Base-by-base conservation (phyloP, 371 early-diverging fungal genomes). In the Mycotypha africana region DNA sequence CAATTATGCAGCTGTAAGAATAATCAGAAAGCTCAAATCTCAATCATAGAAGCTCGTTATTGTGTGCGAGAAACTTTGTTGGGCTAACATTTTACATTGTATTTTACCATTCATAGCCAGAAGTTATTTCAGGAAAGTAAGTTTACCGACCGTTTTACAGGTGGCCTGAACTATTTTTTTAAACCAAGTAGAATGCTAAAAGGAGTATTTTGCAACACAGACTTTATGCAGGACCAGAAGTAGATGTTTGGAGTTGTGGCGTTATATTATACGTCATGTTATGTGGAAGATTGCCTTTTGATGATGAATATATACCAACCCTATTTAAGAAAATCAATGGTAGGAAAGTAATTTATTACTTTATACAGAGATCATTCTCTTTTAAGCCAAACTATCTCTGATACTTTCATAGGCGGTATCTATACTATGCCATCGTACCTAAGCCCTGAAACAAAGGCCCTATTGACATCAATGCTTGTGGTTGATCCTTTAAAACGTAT, bases 201-300 rank as follows among this genome's bases (percentile, higher is more conserved):
- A n/a, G n/a, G n/a, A n/a, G n/a, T n/a, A n/a, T n/a, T n/a, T n/a
- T n/a, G n/a, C n/a, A n/a, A n/a, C n/a, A n/a, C 15, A 79, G 83
- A 45, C 60, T 92, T 25, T 99, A 99, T 60, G 92, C 92, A 19
- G 98, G 98, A 10, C 95, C 98, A 5, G 99, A 98, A 69, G 95
- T 98, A 4, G 99, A 99, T 76, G 92, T 99, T 2, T 99, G 99
- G 99, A 91, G 92, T 57, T 92, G 96, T 58, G 99, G 99, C 19
- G 97, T 99, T 5, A 95, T 99, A 48, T 76, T 99, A 15, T 99
- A 97, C 63, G 99, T 97, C n/a, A 94, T 98, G 95, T 80, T 99
- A n/a, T 93, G 94, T 65, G 99, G 99, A 6, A 79, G 91, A 45
- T 78, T 98, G 21, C 99, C 99, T 2, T 99, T 99, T 67, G 98